Evolutionary conservation across 495 filamentous ascomycete species (phyloP).

Genomic region (Acidomyces sp.): DNA sequence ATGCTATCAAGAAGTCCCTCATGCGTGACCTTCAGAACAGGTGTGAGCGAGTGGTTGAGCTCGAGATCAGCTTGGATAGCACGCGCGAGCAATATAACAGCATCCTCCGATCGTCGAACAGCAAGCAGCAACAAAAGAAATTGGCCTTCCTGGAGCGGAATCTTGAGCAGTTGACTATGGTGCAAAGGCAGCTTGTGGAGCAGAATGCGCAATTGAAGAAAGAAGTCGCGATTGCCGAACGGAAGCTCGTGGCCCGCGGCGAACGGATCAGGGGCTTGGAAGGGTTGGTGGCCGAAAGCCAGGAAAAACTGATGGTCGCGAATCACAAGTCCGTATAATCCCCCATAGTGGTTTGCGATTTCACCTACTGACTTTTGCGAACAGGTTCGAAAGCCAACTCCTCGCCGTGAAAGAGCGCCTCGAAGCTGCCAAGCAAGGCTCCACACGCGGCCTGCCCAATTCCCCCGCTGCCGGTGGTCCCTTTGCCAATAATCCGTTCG

Average conservation of each 20-base stretch:
- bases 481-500: constrained; percentile 16
- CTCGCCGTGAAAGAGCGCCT: constrained; percentile 94
- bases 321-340: constrained; percentile 69
- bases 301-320: constrained; percentile 89
- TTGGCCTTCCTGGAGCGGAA: constrained; percentile 99
- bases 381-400: constrained; percentile 91
- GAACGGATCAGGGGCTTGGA: constrained; percentile 92
- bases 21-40: constrained; percentile 98
- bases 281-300: constrained; percentile 82
- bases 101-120: constrained; percentile 87
- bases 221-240: constrained; percentile 94
- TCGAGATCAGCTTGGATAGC: constrained; percentile 93
- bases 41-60: constrained; percentile 89
- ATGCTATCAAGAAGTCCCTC: constrained; percentile 97
- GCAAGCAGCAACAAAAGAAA: constrained; percentile 97
- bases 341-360: neutral
- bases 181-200: constrained; percentile 93
- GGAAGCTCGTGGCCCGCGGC: constrained; percentile 90
- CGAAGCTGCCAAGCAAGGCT: constrained; percentile 84
- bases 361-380: neutral
- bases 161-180: constrained; percentile 90
- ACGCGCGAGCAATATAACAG: constrained; percentile 98
- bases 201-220: constrained; percentile 95
- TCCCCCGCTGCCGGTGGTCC: constrained; percentile 29
- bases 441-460: constrained; percentile 59